phyloP scores from a whole-genome alignment of 257 asterid species.

The Solanum bulbocastanum region DNA sequence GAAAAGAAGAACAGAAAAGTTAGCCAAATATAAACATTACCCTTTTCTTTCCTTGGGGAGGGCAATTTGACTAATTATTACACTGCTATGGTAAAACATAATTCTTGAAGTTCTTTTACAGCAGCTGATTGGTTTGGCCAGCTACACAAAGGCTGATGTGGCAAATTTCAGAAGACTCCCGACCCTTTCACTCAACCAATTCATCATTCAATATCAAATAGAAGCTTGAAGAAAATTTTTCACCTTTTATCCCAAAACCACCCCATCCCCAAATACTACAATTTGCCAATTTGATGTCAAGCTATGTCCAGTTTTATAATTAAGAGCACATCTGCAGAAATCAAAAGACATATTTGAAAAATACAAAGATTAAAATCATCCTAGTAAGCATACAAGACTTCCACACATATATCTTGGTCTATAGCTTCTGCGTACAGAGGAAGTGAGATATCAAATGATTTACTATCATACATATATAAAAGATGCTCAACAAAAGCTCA shows the following conservation, averaged over 20 bases:
- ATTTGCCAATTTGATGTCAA: neutral
- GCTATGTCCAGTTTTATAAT: neutral
- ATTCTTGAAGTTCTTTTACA: neutral
- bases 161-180: neutral
- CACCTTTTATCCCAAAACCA: neutral
- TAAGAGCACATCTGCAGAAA: neutral
- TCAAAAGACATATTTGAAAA: neutral
- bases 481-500: neutral
- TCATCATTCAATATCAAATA: neutral
- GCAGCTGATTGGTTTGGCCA: neutral
- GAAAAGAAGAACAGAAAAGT: slow-evolving; percentile 18
- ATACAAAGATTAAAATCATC: neutral
- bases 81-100: neutral
- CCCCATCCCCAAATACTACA: neutral
- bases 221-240: neutral
- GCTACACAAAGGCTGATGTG: neutral
- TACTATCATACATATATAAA: neutral
- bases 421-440: neutral
- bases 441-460: neutral
- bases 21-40: slow-evolving; percentile 2
- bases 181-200: neutral
- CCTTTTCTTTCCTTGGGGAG: neutral
- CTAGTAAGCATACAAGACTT: neutral
- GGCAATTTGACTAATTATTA: neutral
- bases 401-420: neutral